A percentile compares a stretch with the other conserved stretches of the same genome.
Conservation (phyloP, 2,329 filamentous ascomycete genomes). For the Paecilomyces niveus region DNA sequence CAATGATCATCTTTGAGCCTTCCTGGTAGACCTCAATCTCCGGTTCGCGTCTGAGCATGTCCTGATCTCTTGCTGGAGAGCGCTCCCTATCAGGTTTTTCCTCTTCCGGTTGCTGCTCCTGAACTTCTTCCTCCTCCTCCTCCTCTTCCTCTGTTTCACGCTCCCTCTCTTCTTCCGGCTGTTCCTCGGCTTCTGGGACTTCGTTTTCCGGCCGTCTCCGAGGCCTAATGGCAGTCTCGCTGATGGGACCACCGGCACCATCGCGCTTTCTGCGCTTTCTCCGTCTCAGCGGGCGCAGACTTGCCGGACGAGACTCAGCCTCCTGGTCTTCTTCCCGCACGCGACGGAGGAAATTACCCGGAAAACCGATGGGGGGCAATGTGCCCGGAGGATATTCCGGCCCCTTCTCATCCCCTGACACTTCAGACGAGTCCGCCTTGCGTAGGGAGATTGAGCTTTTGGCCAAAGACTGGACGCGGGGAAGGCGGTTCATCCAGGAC, state of each 20-base stretch:
- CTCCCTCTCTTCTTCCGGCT: slow-evolving; percentile 9
- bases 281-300: slow-evolving; percentile 47
- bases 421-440: slow-evolving; percentile 63
- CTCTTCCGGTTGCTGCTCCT: slow-evolving; percentile 18
- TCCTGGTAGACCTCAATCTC: slow-evolving; percentile 70
- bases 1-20: slow-evolving; percentile 69
- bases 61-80: slow-evolving; percentile 27
- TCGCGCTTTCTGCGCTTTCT: slow-evolving; percentile 64
- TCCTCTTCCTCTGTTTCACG: slow-evolving; percentile 11
- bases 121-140: neutral
- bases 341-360: slow-evolving; percentile 71
- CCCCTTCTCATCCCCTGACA: slow-evolving; percentile 46
- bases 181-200: slow-evolving; percentile 11
- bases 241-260: slow-evolving; percentile 79
- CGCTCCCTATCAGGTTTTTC: slow-evolving; percentile 28
- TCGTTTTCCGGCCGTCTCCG: slow-evolving; percentile 32
- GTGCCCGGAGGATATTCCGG: slow-evolving; percentile 60
- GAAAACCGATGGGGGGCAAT: slow-evolving; percentile 63
- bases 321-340: slow-evolving; percentile 67
- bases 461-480: slow-evolving; percentile 73
- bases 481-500: slow-evolving; percentile 90
- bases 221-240: slow-evolving; percentile 82
- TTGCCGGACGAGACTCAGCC: slow-evolving; percentile 48
- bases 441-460: slow-evolving; percentile 67
- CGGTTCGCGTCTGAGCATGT: slow-evolving; percentile 27